Evolutionary conservation across 139 green algal species (phyloP), one percentile per base, ranked within the genome.

Genomic region (Ettlia oleoabundans): DNA sequence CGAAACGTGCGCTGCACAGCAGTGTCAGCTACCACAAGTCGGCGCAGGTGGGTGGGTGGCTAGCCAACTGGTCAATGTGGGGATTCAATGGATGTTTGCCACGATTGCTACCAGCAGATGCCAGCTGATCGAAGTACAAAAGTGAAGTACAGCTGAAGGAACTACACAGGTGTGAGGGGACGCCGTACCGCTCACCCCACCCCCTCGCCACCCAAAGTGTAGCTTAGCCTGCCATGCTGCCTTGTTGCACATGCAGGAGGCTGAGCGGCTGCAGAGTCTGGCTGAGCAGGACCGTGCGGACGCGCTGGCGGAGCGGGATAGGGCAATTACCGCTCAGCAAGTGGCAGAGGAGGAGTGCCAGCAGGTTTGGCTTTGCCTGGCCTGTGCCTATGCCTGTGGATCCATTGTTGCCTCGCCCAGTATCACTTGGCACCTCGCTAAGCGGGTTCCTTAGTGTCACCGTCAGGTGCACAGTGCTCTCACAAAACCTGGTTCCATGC

Each of bases 251-350:
- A 5, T 28, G 47, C 73, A 80, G 73, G 73, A 68, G 4, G 73
- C 40, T 33, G 73, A 80, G 19, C 41, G 41, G 52, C 73, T 80
- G 73, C 73, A 52, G 5, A 33, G 38, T 13, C 73, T 55, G 26
- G 73, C 73, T 15, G 73, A 80, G 53, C 53, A 80, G 73, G 73
- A 80, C 73, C 73, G 73, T 18, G 37, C 52, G 1, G 73, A 33
- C 7, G 73, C 73, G 26, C 35, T 80, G 73, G 35, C 37, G 13
- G 73, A 80, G 53, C 73, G 73, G 0, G 73, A 80, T 8, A 52
- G 21, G 1, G 73, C 73, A 18, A 26, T 55, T 35, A 61, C 33
- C 10, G 73, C 73, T 4, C 9, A 53, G 52, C 30, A 33, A 37
- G 73, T 35, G 2, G 73, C 73, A 0, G 73, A 80, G 52, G 47